Evolutionary conservation across 116 monocot species (phyloP).

Genomic region (Dioscorea cayenensis): DNA sequence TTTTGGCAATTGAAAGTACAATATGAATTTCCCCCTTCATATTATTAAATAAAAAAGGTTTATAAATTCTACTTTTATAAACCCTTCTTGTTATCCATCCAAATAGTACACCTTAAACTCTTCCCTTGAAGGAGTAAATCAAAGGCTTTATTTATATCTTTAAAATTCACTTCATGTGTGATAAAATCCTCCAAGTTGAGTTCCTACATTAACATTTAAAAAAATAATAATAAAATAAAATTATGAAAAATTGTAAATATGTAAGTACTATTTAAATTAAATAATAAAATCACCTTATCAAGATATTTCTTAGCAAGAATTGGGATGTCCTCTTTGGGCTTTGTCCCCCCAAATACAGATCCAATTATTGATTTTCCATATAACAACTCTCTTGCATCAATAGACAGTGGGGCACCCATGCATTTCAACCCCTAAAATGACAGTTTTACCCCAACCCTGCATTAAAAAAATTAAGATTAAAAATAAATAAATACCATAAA

Average conservation of each 20-base stretch:
- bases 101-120: conserved; percentile 69
- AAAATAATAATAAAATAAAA: background rate
- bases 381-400: conserved; percentile 20
- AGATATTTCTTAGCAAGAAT: conserved; percentile 32
- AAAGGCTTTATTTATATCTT: conserved; percentile 89
- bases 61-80: too few species aligned
- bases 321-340: conserved; percentile 53
- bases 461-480: background rate
- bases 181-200: conserved; percentile 71
- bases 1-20: too few species aligned
- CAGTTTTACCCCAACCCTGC: conserved; percentile 70
- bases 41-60: too few species aligned
- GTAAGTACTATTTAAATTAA: too few species aligned
- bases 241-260: background rate
- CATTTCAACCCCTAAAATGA: conserved; percentile 63
- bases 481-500: too few species aligned
- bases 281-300: conserved; percentile 19
- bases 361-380: conserved; percentile 30
- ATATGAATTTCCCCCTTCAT: too few species aligned
- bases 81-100: conserved; percentile 46
- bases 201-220: conserved; percentile 26
- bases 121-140: conserved; percentile 70
- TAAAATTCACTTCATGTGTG: conserved; percentile 69
- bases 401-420: conserved; percentile 21
- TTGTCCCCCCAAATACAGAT: conserved; percentile 52